Percentiles rank a stretch among this genome's conserved stretches.
phyloP scores from a whole-genome alignment of 352 stramenopile species.

The Phytophthora quininea region DNA sequence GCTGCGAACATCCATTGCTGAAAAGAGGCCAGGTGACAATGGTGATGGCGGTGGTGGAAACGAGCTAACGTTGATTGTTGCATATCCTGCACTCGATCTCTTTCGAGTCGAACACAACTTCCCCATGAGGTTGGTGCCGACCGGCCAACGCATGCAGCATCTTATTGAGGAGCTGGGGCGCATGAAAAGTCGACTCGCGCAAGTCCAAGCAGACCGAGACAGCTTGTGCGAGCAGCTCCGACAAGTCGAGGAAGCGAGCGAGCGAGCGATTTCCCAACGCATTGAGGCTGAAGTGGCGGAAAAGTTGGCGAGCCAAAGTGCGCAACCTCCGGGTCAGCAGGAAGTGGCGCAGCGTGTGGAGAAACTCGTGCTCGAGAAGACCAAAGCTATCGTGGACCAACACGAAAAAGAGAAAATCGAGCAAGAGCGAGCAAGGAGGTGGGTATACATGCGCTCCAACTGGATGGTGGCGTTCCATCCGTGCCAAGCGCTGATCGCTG shows the following conservation, averaged over 20 bases:
- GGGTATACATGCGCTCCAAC: constrained; percentile 28
- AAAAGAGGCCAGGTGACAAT: constrained; percentile 13
- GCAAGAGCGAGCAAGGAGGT: constrained; percentile 26
- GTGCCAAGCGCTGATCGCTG: constrained; percentile 18
- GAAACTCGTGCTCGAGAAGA: constrained; percentile 16
- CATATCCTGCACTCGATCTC: constrained; percentile 47
- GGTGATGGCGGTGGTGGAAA: neutral
- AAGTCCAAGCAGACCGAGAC: constrained; percentile 19
- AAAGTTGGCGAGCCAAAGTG: constrained; percentile 8
- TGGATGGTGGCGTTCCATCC: constrained; percentile 36
- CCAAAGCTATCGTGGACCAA: neutral
- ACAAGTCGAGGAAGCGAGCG: constrained; percentile 30
- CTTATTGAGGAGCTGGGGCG: constrained; percentile 23
- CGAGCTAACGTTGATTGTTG: constrained; percentile 32
- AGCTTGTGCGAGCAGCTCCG: constrained; percentile 30
- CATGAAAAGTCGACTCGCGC: constrained; percentile 15
- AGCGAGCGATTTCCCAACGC: constrained; percentile 13
- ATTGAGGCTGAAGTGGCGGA: constrained; percentile 16
- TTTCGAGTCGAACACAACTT: constrained; percentile 43
- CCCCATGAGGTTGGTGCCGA: constrained; percentile 31
- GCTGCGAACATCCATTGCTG: constrained; percentile 28
- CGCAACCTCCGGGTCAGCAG: constrained; percentile 5
- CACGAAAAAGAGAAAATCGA: constrained; percentile 12
- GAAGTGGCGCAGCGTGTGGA: constrained; percentile 6
- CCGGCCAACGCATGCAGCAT: constrained; percentile 10